Evolutionary conservation across 2,329 filamentous ascomycete genomes (phyloP).

Genomic region (Fusarium scirpi): DNA sequence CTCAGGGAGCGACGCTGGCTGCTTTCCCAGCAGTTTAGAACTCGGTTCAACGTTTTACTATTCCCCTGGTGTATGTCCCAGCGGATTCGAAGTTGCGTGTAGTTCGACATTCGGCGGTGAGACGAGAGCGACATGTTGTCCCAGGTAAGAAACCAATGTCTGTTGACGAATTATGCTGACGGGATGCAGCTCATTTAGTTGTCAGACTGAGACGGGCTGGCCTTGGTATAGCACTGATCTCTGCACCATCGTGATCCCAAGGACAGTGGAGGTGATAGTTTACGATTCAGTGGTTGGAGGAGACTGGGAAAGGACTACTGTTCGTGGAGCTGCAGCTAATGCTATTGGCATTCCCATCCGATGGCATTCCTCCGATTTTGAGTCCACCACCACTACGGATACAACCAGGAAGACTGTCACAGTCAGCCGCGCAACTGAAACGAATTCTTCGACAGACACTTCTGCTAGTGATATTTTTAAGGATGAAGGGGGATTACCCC

Average conservation of each 20-base stretch:
- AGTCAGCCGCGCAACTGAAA: background rate
- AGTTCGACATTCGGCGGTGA: background rate
- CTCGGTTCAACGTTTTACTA: constrained; percentile 1
- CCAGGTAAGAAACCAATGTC: background rate
- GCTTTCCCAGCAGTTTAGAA: background rate
- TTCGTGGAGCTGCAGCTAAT: background rate
- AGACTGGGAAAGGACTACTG: constrained; percentile 2
- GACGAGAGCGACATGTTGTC: constrained; percentile 20
- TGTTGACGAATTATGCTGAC: background rate
- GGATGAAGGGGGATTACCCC: too few species aligned
- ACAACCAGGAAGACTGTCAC: background rate
- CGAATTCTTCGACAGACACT: fast-evolving
- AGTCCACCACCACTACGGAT: background rate
- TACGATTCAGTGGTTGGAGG: constrained; percentile 7
- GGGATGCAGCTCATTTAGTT: constrained; percentile 2
- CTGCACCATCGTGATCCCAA: background rate
- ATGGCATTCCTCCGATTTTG: constrained; percentile 16
- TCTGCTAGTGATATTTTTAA: background rate
- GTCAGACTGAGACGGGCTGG: background rate
- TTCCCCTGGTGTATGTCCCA: constrained; percentile 5
- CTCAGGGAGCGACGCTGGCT: background rate
- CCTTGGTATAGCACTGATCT: constrained; percentile 26
- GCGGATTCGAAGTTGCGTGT: constrained; percentile 5
- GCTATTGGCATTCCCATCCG: constrained; percentile 15
- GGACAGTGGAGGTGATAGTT: background rate